A percentile compares a stretch with the other conserved stretches of the same genome.
Evolutionary conservation across 495 filamentous ascomycete genomes (phyloP).

Genomic region (Aspergillus olivimuriae): DNA sequence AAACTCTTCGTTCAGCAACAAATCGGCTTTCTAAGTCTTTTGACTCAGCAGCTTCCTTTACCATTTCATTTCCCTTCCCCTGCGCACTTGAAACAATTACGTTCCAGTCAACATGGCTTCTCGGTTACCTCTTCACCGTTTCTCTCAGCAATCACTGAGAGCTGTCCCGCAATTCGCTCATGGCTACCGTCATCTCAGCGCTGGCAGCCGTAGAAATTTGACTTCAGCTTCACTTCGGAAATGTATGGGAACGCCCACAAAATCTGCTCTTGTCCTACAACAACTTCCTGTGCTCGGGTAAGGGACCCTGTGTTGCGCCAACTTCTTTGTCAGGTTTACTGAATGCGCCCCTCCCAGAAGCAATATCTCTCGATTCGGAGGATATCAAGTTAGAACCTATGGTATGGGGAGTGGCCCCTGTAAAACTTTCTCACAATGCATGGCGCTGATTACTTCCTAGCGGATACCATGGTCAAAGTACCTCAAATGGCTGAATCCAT

Average conservation of each 20-base stretch:
- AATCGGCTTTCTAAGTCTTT: neutral
- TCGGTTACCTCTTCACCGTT: conserved; percentile 35
- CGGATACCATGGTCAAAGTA: conserved; percentile 83
- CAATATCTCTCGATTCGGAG: conserved; percentile 24
- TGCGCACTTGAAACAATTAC: neutral
- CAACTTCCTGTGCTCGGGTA: conserved; percentile 25
- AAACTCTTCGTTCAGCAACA: neutral
- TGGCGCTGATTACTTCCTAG: conserved; percentile 28
- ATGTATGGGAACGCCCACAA: neutral
- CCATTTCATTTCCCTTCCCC: conserved; percentile 2
- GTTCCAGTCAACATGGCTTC: conserved; percentile 30
- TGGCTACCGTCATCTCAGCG: conserved; percentile 10
- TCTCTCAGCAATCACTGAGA: conserved; percentile 29
- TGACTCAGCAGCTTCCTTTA: neutral
- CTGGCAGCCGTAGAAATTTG: conserved; percentile 11
- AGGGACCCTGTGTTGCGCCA: neutral
- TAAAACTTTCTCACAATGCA: neutral
- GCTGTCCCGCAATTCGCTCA: conserved; percentile 22
- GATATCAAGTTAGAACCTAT: conserved; percentile 35
- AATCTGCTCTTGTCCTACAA: conserved; percentile 22
- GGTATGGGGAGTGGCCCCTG: conserved; percentile 17
- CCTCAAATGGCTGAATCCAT: conserved; percentile 99
- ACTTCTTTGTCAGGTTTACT: neutral
- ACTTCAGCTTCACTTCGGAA: conserved; percentile 8
- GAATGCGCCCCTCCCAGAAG: conserved; percentile 19